Evolutionary conservation across 1,284 basidiomycete genomes (phyloP), one percentile per base, ranked within the genome.

Genomic region (Neonothopanus nambi): DNA sequence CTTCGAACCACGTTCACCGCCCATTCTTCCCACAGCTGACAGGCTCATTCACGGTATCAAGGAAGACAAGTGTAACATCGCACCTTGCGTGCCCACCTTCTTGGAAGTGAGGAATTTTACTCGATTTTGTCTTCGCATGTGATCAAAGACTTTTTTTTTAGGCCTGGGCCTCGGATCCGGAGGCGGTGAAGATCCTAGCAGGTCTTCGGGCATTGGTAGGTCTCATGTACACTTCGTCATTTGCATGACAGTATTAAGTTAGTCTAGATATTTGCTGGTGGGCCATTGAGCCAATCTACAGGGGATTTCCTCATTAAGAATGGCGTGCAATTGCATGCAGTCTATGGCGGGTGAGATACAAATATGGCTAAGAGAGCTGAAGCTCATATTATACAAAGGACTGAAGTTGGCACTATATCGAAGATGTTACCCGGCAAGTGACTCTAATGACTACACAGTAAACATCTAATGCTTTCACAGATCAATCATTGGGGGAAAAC

Each of bases 221-320:
- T 40, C 11, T n/a, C 8, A 11, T 23, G 8, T 13, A 6, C 17
- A 12, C 13, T 18, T 40, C 38, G 13, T 40, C 4, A 6, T n/a
- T 18, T n/a, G 5, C 11, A 40, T 40, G 38, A 18, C 21, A 5
- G 9, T 4, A 2, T 30, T 4, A 17, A n/a, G n/a, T n/a, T n/a
- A n/a, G n/a, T n/a, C n/a, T 21, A 46, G 44, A 28, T 30, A 28
- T 46, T 46, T 24, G 44, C 44, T 11, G 44, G 44, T 5, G 44
- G 44, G 12, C 44, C 44, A 5, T 17, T 46, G 15, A 46, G 30
- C 18, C 23, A 46, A 17, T 30, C 26, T 6, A 46, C 28, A n/a
- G 44, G 44, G n/a, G 44, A 46, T 18, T 17, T 33, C n/a, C 15
- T 46, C 5, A 13, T 30, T 5, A 17, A 18, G 3, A 30, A 24